Conservation (phyloP, 129 eudicot genomes). For the Cynara cardunculus region DNA sequence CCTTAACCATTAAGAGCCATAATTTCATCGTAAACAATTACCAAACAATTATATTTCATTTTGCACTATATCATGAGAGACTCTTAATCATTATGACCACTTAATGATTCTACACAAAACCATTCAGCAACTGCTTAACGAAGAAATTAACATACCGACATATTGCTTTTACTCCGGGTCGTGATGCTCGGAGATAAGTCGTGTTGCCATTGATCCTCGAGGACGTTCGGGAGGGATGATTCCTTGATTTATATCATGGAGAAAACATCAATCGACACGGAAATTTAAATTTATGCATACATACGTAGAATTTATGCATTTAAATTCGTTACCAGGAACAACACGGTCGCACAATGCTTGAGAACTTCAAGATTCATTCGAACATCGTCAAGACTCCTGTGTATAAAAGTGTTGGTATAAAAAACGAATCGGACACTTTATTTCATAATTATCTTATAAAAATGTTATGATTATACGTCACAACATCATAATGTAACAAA, state of each 20-base stretch:
- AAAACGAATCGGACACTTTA: too few relatives aligned
- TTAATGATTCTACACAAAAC: too few relatives aligned
- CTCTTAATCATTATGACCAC: too few relatives aligned
- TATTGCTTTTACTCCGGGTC: conserved; percentile 65
- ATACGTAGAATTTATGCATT: background rate
- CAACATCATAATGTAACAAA: too few relatives aligned
- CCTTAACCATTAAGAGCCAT: too few relatives aligned
- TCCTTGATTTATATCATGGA: conserved; percentile 35
- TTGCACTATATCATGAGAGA: too few relatives aligned
- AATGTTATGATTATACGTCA: too few relatives aligned
- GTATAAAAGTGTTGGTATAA: background rate
- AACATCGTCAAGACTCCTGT: conserved; percentile 92
- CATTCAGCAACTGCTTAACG: too few relatives aligned
- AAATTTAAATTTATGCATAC: background rate
- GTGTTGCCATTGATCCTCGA: conserved; percentile 44
- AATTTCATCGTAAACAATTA: too few relatives aligned
- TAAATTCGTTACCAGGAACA: conserved; percentile 55
- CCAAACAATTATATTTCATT: too few relatives aligned
- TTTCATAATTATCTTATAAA: too few relatives aligned
- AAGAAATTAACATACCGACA: conserved; percentile 34
- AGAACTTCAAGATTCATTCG: conserved; percentile 95
- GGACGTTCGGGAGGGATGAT: conserved; percentile 65
- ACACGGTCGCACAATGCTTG: conserved; percentile 88
- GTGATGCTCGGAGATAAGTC: conserved; percentile 37
- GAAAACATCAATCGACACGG: background rate